Evolutionary conservation across 2,329 filamentous ascomycete species (phyloP).

Genomic region (Exophiala viscosa): DNA sequence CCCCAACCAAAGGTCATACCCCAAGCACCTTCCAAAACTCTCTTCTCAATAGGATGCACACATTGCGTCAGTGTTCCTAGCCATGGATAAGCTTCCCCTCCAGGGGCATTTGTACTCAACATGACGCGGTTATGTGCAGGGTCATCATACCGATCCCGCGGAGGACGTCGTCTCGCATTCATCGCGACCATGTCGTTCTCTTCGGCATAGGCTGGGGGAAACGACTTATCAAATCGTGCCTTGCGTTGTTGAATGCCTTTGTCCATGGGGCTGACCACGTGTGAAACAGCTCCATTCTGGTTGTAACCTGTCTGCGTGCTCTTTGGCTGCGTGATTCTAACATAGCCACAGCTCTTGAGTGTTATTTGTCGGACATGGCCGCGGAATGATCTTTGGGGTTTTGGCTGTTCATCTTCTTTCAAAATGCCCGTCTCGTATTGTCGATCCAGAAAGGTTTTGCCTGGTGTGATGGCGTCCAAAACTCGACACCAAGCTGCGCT

Average conservation of each 20-base stretch:
- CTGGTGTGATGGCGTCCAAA: conserved; percentile 50
- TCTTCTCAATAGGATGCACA: conserved; percentile 30
- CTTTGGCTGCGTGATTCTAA: conserved; percentile 29
- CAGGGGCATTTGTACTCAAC: conserved; percentile 5
- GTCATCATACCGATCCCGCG: neutral
- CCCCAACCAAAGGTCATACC: conserved; percentile 30
- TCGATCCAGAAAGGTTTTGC: conserved; percentile 37
- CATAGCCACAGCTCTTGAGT: conserved; percentile 62
- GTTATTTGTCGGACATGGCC: conserved; percentile 43
- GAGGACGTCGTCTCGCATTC: neutral
- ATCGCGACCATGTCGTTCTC: neutral
- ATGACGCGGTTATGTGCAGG: conserved; percentile 2
- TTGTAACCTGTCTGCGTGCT: conserved; percentile 34
- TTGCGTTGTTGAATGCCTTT: conserved; percentile 17
- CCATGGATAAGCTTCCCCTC: conserved; percentile 16
- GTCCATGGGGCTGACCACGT: conserved; percentile 8
- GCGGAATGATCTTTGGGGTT: conserved; percentile 18
- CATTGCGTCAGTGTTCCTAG: conserved; percentile 30
- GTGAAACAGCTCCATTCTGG: conserved; percentile 30
- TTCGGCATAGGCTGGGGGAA: neutral
- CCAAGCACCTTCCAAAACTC: conserved; percentile 29
- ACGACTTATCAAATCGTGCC: conserved; percentile 3
- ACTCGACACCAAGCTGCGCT: conserved; percentile 50
- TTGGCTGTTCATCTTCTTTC: conserved; percentile 10
- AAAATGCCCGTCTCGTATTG: conserved; percentile 33